A percentile compares a stretch with the other conserved stretches of the same genome.
Conservation (phyloP, 2,329 filamentous ascomycete species). For the Alternaria metachromatica region DNA sequence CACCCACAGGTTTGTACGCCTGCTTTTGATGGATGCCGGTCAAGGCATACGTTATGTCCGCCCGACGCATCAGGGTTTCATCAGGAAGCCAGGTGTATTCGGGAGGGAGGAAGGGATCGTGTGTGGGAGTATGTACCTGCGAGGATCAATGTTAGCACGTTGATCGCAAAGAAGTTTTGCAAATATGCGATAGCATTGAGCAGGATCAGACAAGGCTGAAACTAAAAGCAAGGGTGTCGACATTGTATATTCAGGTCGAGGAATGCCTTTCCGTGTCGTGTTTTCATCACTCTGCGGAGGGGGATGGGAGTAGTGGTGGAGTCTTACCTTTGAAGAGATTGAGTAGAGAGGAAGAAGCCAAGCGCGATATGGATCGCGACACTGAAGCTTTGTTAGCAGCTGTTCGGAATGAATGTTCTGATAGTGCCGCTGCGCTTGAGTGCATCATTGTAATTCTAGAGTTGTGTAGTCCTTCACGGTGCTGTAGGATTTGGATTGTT, state of each 20-base stretch:
- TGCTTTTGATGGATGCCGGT: conserved; percentile 60
- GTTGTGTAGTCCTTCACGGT: conserved; percentile 59
- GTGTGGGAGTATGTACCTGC: conserved; percentile 41
- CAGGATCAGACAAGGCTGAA: conserved; percentile 72
- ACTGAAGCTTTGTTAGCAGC: conserved; percentile 28
- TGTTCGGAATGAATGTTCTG: not conserved
- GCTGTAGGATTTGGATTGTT: conserved; percentile 67
- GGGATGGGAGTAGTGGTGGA: conserved; percentile 9
- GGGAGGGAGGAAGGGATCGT: conserved; percentile 17
- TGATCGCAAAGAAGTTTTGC: conserved; percentile 15
- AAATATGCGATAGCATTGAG: conserved; percentile 20
- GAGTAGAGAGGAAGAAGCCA: not conserved
- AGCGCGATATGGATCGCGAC: not conserved
- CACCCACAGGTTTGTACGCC: conserved; percentile 71
- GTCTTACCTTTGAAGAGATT: conserved; percentile 51
- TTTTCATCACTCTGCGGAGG: conserved; percentile 63
- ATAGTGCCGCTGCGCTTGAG: conserved; percentile 14
- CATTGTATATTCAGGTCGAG: conserved; percentile 70
- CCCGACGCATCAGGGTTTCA: conserved; percentile 72
- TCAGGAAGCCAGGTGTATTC: conserved; percentile 53
- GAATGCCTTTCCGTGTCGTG: conserved; percentile 72
- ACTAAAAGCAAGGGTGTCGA: conserved; percentile 68
- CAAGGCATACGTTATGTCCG: conserved; percentile 67
- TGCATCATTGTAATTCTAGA: conserved; percentile 66
- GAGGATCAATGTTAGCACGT: conserved; percentile 34